Percentiles rank a stretch among this genome's conserved stretches.
phyloP scores from a whole-genome alignment of 169 alveolate genomes.

The Cryptosporidium parvum region DNA sequence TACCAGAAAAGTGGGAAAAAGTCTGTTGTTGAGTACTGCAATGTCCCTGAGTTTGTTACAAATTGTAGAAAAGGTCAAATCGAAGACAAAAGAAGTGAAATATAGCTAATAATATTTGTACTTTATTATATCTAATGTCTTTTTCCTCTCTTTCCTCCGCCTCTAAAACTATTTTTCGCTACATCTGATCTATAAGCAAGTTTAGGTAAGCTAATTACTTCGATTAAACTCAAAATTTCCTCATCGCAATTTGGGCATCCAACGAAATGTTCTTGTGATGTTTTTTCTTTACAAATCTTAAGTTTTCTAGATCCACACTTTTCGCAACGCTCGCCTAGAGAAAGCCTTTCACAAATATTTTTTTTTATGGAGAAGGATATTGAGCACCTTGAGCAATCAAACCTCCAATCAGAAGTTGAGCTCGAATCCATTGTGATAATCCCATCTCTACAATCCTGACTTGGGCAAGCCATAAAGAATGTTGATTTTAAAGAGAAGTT shows the following conservation, averaged over 20 bases:
- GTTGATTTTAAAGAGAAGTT: constrained; percentile 32
- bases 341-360: not conserved
- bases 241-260: constrained; percentile 63
- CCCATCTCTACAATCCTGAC: constrained; percentile 29
- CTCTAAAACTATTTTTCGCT: constrained; percentile 1
- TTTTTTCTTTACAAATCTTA: not conserved
- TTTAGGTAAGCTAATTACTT: not conserved
- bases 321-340: not conserved
- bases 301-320: constrained; percentile 60
- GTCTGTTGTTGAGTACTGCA: constrained; percentile 59
- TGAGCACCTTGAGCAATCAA: constrained; percentile 43
- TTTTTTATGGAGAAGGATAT: not conserved
- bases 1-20: constrained; percentile 68
- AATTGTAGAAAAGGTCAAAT: not conserved
- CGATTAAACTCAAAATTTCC: constrained; percentile 10
- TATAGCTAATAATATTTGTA: not conserved
- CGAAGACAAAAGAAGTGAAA: not conserved
- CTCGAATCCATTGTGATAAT: constrained; percentile 36
- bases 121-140: not conserved
- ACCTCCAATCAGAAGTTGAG: constrained; percentile 63
- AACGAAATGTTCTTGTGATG: not conserved
- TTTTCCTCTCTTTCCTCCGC: constrained; percentile 14
- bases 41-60: constrained; percentile 44
- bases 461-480: constrained; percentile 60
- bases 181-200: not conserved